Evolutionary conservation across 768 basidiomycete genomes (phyloP).

Genomic region (Psilocybe sp.): DNA sequence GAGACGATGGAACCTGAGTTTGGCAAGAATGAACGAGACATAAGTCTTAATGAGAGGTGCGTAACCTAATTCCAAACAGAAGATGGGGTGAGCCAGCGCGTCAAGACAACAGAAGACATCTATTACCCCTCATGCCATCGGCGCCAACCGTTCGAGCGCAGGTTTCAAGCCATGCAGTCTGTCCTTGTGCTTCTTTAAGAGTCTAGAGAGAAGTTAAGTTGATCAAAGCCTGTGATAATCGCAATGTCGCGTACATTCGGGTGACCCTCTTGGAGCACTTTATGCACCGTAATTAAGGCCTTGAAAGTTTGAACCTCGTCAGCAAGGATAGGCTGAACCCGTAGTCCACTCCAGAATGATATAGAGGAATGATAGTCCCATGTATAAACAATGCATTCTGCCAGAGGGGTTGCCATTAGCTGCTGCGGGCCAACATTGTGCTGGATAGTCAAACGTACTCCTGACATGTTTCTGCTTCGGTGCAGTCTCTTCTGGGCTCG

Average conservation of each 20-base stretch:
- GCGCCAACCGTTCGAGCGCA: slow-evolving; percentile 85
- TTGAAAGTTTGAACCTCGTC: slow-evolving; percentile 99
- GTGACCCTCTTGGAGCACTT: slow-evolving; percentile 97
- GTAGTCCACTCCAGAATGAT: slow-evolving; percentile 95
- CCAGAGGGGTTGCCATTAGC: slow-evolving; percentile 11
- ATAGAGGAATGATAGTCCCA: slow-evolving; percentile 99
- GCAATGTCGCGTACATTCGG: slow-evolving; percentile 59
- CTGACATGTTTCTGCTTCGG: slow-evolving; percentile 99
- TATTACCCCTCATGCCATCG: slow-evolving; percentile 73
- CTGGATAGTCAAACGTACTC: slow-evolving; percentile 53
- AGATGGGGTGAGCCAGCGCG: neutral
- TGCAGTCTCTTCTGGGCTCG: slow-evolving; percentile 89
- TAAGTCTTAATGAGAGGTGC: slow-evolving; percentile 92
- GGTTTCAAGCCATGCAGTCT: slow-evolving; percentile 98
- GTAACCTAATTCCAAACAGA: slow-evolving; percentile 58
- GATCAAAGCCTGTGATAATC: slow-evolving; percentile 1
- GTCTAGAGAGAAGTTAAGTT: slow-evolving; percentile 49
- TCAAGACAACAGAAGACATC: slow-evolving; percentile 8
- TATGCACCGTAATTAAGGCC: slow-evolving; percentile 95
- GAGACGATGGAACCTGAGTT: slow-evolving; percentile 92
- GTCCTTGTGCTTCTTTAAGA: slow-evolving; percentile 94
- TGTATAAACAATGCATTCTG: slow-evolving; percentile 98
- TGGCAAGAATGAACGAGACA: slow-evolving; percentile 92
- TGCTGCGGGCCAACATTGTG: neutral
- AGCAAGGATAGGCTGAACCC: slow-evolving; percentile 94